Evolutionary conservation across 139 green algal species (phyloP).

Genomic region (Nannochloris sp.): DNA sequence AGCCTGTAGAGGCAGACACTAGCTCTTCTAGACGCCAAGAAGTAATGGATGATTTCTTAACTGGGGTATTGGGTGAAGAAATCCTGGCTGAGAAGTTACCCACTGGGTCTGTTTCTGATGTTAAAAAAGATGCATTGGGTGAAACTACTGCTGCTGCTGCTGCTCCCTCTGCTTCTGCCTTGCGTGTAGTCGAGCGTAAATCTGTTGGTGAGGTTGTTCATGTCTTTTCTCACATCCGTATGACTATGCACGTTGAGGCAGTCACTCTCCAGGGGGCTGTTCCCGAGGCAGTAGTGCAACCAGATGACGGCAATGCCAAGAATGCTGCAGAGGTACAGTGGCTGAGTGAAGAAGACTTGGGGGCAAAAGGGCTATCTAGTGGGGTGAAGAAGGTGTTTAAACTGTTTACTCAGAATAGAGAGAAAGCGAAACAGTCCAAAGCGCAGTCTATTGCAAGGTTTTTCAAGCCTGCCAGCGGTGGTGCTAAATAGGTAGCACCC

Average conservation of each 20-base stretch:
- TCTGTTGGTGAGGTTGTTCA: slow-evolving; percentile 40
- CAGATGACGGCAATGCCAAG: no score
- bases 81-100: neutral
- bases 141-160: neutral
- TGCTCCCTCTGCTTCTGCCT: no score
- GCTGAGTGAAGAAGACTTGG: slow-evolving; percentile 24
- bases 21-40: neutral
- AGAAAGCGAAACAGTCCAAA: neutral
- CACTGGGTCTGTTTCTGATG: slow-evolving; percentile 4
- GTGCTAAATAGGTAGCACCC: no score
- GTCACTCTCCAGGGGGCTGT: slow-evolving; percentile 26
- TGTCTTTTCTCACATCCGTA: slow-evolving; percentile 64
- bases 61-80: neutral
- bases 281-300: neutral
- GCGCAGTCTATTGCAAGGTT: no score
- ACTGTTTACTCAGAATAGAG: neutral
- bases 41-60: neutral
- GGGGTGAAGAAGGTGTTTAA: slow-evolving; percentile 47
- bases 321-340: slow-evolving; percentile 19
- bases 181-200: slow-evolving; percentile 23
- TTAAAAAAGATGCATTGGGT: slow-evolving; percentile 14
- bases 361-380: slow-evolving; percentile 28
- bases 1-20: neutral
- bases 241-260: slow-evolving; percentile 46
- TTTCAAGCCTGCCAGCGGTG: no score